phyloP scores from a whole-genome alignment of 805 yeast genomes.

The Ogataea zsoltii region DNA sequence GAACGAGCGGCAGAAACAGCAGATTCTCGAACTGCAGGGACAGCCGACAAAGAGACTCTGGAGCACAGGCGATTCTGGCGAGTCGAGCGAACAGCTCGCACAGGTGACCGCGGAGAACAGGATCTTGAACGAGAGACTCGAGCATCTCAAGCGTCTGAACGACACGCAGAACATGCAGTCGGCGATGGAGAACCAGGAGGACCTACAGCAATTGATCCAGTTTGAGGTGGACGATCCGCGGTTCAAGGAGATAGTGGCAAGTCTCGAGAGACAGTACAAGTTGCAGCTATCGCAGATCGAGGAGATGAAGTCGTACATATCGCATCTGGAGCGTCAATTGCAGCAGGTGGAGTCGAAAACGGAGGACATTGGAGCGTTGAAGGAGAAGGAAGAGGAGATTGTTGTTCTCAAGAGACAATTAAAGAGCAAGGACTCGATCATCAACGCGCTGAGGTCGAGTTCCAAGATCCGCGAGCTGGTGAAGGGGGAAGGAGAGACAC shows the following conservation, averaged over 20 bases:
- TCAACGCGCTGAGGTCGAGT: constrained; percentile 69
- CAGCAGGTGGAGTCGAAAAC: constrained; percentile 20
- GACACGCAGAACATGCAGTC: constrained; percentile 40
- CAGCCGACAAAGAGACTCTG: background rate
- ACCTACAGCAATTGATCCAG: constrained; percentile 58
- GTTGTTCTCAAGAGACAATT: constrained; percentile 59
- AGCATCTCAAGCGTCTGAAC: constrained; percentile 64
- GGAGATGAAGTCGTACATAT: constrained; percentile 59
- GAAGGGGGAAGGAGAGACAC: background rate
- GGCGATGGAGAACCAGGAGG: constrained; percentile 57
- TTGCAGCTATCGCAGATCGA: constrained; percentile 52
- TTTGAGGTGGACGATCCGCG: constrained; percentile 35
- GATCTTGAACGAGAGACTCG: constrained; percentile 64
- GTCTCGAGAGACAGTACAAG: constrained; percentile 50
- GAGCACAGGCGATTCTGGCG: constrained; percentile 2
- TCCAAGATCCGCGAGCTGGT: constrained; percentile 53
- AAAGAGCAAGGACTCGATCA: constrained; percentile 75
- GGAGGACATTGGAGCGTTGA: constrained; percentile 32
- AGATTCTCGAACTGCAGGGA: constrained; percentile 16
- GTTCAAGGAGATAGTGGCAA: constrained; percentile 43
- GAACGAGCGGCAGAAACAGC: constrained; percentile 59
- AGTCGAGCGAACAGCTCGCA: constrained; percentile 33
- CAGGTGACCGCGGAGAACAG: constrained; percentile 61
- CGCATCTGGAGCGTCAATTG: constrained; percentile 58
- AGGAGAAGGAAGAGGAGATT: constrained; percentile 70